Percentiles rank a stretch among this genome's conserved stretches.
Conservation (phyloP, 768 basidiomycete species). For the Lactifluus volemus region DNA sequence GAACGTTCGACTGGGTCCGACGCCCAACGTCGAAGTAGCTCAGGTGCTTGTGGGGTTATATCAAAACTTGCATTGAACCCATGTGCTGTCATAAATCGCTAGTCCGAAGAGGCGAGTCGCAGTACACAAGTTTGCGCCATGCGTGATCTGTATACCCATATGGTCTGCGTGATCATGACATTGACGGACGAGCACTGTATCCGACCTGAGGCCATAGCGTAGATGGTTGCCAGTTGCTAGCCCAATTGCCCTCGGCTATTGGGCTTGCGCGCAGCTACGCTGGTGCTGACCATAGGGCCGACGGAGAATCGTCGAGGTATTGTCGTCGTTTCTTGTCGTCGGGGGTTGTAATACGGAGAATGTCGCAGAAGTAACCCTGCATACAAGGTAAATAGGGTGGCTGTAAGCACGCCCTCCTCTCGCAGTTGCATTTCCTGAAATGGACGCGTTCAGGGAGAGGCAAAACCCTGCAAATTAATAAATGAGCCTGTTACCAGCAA, state of each 20-base stretch:
- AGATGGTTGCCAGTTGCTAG: slow-evolving; percentile 9
- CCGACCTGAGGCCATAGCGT: neutral
- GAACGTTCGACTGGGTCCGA: neutral
- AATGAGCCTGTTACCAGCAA: neutral
- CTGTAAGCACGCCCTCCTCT: neutral
- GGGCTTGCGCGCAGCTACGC: neutral
- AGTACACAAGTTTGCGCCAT: neutral
- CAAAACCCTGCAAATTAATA: neutral
- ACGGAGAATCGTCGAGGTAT: slow-evolving; percentile 18
- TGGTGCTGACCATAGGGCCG: neutral
- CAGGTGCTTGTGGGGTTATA: neutral
- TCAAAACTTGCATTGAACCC: neutral
- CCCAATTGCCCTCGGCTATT: neutral
- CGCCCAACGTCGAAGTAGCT: neutral
- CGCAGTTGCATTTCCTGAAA: neutral
- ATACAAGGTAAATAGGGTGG: neutral
- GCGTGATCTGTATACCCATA: neutral
- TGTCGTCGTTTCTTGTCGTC: slow-evolving; percentile 11
- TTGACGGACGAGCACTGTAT: neutral
- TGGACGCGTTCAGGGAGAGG: neutral
- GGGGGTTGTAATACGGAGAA: neutral
- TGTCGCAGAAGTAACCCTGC: neutral
- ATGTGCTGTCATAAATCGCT: neutral
- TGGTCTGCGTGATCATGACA: neutral
- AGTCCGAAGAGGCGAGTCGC: neutral